Conservation (phyloP, 148 eudicot genomes). For the Rhododendron simsii region DNA sequence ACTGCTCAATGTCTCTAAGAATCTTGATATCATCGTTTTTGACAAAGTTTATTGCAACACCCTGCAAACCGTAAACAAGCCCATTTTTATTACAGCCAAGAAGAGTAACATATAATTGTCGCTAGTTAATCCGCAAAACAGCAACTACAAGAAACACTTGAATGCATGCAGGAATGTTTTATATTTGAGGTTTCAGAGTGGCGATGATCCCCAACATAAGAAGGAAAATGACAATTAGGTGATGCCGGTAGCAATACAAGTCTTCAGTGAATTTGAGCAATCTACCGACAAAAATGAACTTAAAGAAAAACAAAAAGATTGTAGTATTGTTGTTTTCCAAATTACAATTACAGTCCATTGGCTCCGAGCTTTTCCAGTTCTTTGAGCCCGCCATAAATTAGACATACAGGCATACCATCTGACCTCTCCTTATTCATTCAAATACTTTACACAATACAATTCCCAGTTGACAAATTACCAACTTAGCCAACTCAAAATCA, state of each 20-base stretch:
- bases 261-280: background rate
- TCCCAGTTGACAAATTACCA: background rate
- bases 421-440: background rate
- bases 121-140: background rate
- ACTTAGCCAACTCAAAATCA: background rate
- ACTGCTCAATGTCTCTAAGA: conserved; percentile 85
- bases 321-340: background rate
- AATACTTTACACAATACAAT: background rate
- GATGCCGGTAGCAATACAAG: background rate
- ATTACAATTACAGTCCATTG: background rate
- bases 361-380: background rate
- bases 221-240: background rate
- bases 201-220: background rate
- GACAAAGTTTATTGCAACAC: conserved; percentile 92
- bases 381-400: background rate
- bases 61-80: conserved; percentile 44
- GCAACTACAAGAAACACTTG: background rate
- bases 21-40: conserved; percentile 79
- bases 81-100: background rate
- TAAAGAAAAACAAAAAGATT: background rate
- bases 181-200: background rate
- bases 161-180: background rate
- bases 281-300: background rate
- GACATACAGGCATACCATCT: background rate
- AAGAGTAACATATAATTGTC: background rate